A percentile compares a stretch with the other conserved stretches of the same genome.
Evolutionary conservation across 2,329 filamentous ascomycete species (phyloP).

Genomic region (Volutella citrinella): DNA sequence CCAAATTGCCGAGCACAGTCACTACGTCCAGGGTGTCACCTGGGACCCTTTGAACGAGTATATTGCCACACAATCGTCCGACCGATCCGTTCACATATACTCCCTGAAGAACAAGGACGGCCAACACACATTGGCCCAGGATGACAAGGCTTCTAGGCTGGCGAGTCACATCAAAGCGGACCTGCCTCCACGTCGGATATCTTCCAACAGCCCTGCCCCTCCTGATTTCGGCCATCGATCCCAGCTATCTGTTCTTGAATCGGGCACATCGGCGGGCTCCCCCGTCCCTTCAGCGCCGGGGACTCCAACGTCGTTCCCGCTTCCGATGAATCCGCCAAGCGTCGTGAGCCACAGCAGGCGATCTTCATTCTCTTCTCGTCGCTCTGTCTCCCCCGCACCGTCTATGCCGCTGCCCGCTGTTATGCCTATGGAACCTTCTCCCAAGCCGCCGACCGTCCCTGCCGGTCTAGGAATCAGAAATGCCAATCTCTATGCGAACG

Average conservation of each 20-base stretch:
- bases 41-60: slow-evolving; percentile 99
- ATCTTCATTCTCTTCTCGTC: slow-evolving; percentile 87
- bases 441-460: slow-evolving; percentile 63
- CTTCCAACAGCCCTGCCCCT: slow-evolving; percentile 87
- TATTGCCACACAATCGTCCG: slow-evolving; percentile 95
- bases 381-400: slow-evolving; percentile 89
- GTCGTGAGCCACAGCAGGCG: slow-evolving; percentile 86
- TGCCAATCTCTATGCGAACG: slow-evolving; percentile 89
- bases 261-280: slow-evolving; percentile 63
- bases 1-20: slow-evolving; percentile 95
- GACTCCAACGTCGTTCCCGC: slow-evolving; percentile 80
- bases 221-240: slow-evolving; percentile 72
- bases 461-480: slow-evolving; percentile 69
- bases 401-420: slow-evolving; percentile 93
- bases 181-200: slow-evolving; percentile 84
- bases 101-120: slow-evolving; percentile 94
- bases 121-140: slow-evolving; percentile 73
- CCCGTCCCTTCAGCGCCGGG: slow-evolving; percentile 89
- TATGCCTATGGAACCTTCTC: slow-evolving; percentile 88
- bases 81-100: slow-evolving; percentile 97
- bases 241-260: slow-evolving; percentile 56
- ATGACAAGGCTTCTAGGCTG: slow-evolving; percentile 72
- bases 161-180: slow-evolving; percentile 80
- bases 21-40: slow-evolving; percentile 96
- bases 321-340: slow-evolving; percentile 94